Evolutionary conservation across 805 yeast genomes (phyloP), one percentile per base, ranked within the genome.

Genomic region (Vanderwaltozyma tropicalis): DNA sequence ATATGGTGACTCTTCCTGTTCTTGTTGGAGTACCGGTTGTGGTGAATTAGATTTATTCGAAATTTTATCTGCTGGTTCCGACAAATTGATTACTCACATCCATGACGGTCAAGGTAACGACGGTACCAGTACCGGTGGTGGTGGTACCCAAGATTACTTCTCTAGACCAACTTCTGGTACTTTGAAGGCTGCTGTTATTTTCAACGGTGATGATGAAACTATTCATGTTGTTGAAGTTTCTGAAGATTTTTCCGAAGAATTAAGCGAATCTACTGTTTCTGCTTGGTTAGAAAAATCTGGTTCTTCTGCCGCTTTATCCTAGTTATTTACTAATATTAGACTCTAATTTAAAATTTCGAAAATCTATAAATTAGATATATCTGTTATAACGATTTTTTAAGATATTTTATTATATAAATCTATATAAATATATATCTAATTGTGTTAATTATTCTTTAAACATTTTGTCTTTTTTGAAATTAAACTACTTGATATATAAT

Each of bases 41-140:
- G 98, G 98, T 69, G 98, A 92, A 71, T 71, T 92, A 54, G 98
- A 92, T 66, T 70, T 87, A 54, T 92, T 89, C 55, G 98, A 92
- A 74, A 72, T 89, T 50, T 73, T 92, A 50, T 67, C 77, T 44
- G 49, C 81, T 26, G 96, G 95, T 49, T 76, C 84, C 45, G 66
- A 69, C 59, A 77, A 79, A 61, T 68, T 88, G 62, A 78, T 82
- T 52, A 68, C 84, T 40, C 92, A 86, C 59, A 66, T 89, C 53
- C 97, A 89, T 68, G 76, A 73, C 57, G 84, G 82, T 50, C 59
- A 54, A 49, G 41, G 41, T 34, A 30, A 16, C 19, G 41, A 38
- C 17, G 41, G 41, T 31, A 38, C 41, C 13, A 29, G 38, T 27
- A 30, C 34, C 22, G 41, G 41, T 38, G 96, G 95, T 53, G 94